Percentiles rank a stretch among this genome's conserved stretches.
Evolutionary conservation across 768 basidiomycete genomes (phyloP).

Genomic region (Xerocomus brunneocitrinus): DNA sequence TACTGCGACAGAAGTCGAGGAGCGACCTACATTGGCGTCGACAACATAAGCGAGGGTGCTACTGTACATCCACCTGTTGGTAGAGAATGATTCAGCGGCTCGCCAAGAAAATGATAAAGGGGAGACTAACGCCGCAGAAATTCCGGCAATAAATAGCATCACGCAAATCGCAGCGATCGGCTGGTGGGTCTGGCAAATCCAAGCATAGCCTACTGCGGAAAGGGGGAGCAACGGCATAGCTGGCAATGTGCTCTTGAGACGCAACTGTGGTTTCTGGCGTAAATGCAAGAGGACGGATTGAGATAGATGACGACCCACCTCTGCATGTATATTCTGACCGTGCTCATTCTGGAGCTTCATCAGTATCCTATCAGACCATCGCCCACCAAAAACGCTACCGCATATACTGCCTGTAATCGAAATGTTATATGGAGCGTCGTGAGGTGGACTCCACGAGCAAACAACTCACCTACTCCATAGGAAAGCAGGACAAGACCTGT

Average conservation of each 20-base stretch:
- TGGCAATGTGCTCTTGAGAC: constrained; percentile 57
- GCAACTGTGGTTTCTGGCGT: constrained; percentile 43
- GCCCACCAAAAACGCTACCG: constrained; percentile 56
- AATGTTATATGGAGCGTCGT: not conserved
- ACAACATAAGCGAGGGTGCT: constrained; percentile 81
- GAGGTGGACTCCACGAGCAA: not conserved
- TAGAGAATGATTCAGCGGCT: not conserved
- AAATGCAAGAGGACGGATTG: not conserved
- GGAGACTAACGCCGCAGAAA: constrained; percentile 41
- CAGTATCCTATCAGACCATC: constrained; percentile 51
- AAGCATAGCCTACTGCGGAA: constrained; percentile 64
- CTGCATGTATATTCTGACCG: constrained; percentile 49
- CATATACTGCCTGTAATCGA: constrained; percentile 38
- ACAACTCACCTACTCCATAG: constrained; percentile 58
- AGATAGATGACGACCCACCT: constrained; percentile 42
- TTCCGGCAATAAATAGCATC: constrained; percentile 66
- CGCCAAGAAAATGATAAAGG: not conserved
- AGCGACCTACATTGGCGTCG: constrained; percentile 79
- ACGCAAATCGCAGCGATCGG: constrained; percentile 68
- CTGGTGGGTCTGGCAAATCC: constrained; percentile 62
- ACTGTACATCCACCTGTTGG: constrained; percentile 49
- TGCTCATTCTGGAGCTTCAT: constrained; percentile 37
- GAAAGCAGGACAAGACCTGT: constrained; percentile 76
- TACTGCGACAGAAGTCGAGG: constrained; percentile 68
- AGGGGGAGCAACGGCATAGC: constrained; percentile 54